Evolutionary conservation across 345 rosid genomes (phyloP).

Genomic region (Bruguiera parviflora): DNA sequence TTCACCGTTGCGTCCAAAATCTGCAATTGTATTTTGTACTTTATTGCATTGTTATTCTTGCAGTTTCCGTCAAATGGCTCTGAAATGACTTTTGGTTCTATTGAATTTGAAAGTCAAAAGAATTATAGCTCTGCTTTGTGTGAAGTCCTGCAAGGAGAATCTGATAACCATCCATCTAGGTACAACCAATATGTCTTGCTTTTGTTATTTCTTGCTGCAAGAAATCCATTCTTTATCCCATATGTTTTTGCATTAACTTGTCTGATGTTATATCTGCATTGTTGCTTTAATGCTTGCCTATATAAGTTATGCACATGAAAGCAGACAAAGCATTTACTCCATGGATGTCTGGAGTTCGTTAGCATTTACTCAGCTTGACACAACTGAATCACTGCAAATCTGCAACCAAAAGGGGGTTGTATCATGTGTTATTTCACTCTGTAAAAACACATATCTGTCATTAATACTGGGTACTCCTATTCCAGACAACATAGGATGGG

Average conservation of each 20-base stretch:
- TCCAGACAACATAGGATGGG: no score
- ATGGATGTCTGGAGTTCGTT: no score
- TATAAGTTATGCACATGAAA: neutral
- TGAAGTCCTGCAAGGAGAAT: slow-evolving; percentile 58
- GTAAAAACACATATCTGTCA: no score
- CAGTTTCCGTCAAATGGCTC: slow-evolving; percentile 76
- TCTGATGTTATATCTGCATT: neutral
- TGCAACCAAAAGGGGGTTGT: no score
- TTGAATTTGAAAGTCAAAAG: slow-evolving; percentile 59
- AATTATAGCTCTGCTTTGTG: slow-evolving; percentile 46
- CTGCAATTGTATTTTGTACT: neutral
- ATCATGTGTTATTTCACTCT: no score
- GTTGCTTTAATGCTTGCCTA: neutral
- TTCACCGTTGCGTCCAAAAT: neutral
- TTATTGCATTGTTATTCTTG: slow-evolving; percentile 30
- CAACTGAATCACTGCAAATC: no score
- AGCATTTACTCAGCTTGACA: no score
- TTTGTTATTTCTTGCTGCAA: slow-evolving; percentile 2
- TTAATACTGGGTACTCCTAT: no score
- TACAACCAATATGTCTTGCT: slow-evolving; percentile 24
- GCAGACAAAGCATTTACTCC: no score
- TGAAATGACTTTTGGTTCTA: slow-evolving; percentile 48
- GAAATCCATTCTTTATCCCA: neutral
- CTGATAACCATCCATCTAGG: slow-evolving; percentile 57
- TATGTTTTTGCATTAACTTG: slow-evolving; percentile 7